phyloP scores from a whole-genome alignment of 306 rosid species.

The Elaeagnus macrophylla region DNA sequence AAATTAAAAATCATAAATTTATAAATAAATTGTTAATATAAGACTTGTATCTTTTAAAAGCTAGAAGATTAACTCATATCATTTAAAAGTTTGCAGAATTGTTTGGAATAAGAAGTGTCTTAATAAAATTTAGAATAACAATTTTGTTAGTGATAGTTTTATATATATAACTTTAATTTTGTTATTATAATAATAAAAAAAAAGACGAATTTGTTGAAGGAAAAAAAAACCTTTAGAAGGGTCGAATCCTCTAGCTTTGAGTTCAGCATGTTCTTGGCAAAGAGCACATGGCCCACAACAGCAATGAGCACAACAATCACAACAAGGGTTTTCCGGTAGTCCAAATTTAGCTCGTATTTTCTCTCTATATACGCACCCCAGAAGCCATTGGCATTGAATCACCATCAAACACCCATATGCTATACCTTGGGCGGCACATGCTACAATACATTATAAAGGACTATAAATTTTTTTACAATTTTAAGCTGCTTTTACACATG shows the following conservation, averaged over 20 bases:
- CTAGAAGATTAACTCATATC: too few species aligned
- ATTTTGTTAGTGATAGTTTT: too few species aligned
- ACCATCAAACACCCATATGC: slow-evolving; percentile 4
- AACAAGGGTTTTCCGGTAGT: slow-evolving; percentile 7
- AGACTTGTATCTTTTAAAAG: too few species aligned
- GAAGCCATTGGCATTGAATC: slow-evolving; percentile 13
- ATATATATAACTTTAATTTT: too few species aligned
- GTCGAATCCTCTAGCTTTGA: slow-evolving; percentile 12
- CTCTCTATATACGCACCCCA: slow-evolving; percentile 10
- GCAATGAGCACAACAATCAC: slow-evolving; percentile 15
- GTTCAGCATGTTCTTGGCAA: slow-evolving; percentile 23
- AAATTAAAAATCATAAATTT: too few species aligned
- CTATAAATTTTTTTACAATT: background rate
- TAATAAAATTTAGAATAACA: too few species aligned
- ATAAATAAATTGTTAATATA: too few species aligned
- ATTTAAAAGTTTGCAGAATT: too few species aligned
- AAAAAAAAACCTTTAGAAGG: slow-evolving; percentile 12
- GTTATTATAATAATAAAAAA: too few species aligned
- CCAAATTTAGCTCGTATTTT: slow-evolving; percentile 4
- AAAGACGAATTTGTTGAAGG: too few species aligned
- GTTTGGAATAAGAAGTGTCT: too few species aligned
- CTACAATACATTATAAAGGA: background rate
- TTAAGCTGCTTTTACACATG: too few species aligned
- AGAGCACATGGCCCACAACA: slow-evolving; percentile 17
- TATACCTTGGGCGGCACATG: slow-evolving; percentile 3